Percentiles rank a stretch among this genome's conserved stretches.
These are phyloP conservation scores for Flammula alnicola DNA, from an alignment of 1,284 basidiomycete species.

Conservation along the genomic window DNA sequence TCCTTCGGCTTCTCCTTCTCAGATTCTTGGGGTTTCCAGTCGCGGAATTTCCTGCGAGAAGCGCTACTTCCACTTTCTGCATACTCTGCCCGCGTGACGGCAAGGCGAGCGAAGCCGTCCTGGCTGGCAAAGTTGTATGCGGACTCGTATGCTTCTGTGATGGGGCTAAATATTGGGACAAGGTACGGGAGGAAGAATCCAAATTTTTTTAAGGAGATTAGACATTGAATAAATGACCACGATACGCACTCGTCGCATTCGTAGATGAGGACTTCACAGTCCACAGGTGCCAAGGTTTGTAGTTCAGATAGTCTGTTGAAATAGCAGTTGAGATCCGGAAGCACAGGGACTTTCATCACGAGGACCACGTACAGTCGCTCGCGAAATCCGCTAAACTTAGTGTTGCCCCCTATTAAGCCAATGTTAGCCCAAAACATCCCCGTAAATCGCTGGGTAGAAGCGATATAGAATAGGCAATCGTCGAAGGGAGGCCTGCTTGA, in stretches of 20 bases:
- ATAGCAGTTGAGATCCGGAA: no score
- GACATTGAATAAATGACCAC: slow-evolving; percentile 1
- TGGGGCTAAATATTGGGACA: slow-evolving; percentile 54
- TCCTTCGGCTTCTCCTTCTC: slow-evolving; percentile 39
- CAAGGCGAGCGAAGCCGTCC: slow-evolving; percentile 51
- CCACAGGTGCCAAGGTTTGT: slow-evolving; percentile 77
- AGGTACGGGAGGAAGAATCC: slow-evolving; percentile 9
- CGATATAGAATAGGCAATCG: slow-evolving; percentile 77
- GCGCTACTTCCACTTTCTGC: slow-evolving; percentile 78
- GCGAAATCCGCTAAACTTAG: slow-evolving; percentile 76
- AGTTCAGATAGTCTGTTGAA: slow-evolving; percentile 65
- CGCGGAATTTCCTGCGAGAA: slow-evolving; percentile 68
- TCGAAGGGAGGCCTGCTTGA: slow-evolving; percentile 79
- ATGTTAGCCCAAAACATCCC: slow-evolving; percentile 97
- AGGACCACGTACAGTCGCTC: slow-evolving; percentile 66
- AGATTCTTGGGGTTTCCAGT: slow-evolving; percentile 41
- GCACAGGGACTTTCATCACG: no score
- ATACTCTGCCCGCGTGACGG: slow-evolving; percentile 82
- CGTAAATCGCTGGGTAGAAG: slow-evolving; percentile 77
- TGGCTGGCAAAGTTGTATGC: slow-evolving; percentile 64
- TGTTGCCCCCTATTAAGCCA: slow-evolving; percentile 85
- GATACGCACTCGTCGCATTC: slow-evolving; percentile 71
- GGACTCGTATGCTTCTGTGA: slow-evolving; percentile 72
- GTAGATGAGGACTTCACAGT: slow-evolving; percentile 75
- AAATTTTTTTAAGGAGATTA: neutral